A percentile compares a stretch with the other conserved stretches of the same genome.
phyloP scores from a whole-genome alignment of 2,329 filamentous ascomycete species.

The Aaosphaeria pasadenensis region DNA sequence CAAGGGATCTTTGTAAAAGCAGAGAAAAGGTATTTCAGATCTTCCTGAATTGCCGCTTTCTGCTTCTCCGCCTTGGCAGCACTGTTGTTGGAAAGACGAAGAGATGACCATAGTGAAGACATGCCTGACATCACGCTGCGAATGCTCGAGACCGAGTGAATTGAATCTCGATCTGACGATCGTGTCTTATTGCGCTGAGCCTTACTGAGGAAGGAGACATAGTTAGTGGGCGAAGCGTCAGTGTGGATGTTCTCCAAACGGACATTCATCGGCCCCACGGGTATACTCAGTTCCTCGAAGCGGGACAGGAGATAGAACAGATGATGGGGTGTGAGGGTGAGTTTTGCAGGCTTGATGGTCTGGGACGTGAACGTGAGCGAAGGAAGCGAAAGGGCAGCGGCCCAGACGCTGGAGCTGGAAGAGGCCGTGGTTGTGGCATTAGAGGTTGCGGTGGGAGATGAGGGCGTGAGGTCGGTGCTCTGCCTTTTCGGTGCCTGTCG shows the following conservation, averaged over 20 bases:
- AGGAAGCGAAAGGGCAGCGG: slow-evolving; percentile 82
- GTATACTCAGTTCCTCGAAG: slow-evolving; percentile 87
- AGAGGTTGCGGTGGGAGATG: slow-evolving; percentile 34
- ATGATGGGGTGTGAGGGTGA: slow-evolving; percentile 92
- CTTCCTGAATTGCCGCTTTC: slow-evolving; percentile 78
- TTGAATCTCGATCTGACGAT: slow-evolving; percentile 80
- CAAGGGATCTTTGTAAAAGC: slow-evolving; percentile 98
- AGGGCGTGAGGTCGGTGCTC: slow-evolving; percentile 30
- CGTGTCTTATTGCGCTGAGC: slow-evolving; percentile 76
- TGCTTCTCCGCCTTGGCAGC: slow-evolving; percentile 84
- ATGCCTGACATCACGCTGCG: slow-evolving; percentile 97
- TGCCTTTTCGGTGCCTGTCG: slow-evolving; percentile 71
- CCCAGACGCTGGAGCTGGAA: slow-evolving; percentile 67
- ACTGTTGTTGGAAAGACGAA: slow-evolving; percentile 78
- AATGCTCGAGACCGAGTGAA: slow-evolving; percentile 94
- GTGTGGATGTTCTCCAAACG: slow-evolving; percentile 92
- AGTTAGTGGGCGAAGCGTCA: slow-evolving; percentile 80
- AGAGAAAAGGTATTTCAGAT: slow-evolving; percentile 95
- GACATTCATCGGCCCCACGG: slow-evolving; percentile 94
- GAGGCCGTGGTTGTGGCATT: slow-evolving; percentile 56
- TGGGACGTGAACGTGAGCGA: slow-evolving; percentile 82
- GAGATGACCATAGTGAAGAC: slow-evolving; percentile 86
- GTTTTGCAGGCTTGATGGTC: slow-evolving; percentile 81
- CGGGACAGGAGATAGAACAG: slow-evolving; percentile 94
- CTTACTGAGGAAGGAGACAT: slow-evolving; percentile 90